A percentile compares a stretch with the other conserved stretches of the same genome.
Evolutionary conservation across 2,329 filamentous ascomycete species (phyloP).

Genomic region (Epichloe sibirici): DNA sequence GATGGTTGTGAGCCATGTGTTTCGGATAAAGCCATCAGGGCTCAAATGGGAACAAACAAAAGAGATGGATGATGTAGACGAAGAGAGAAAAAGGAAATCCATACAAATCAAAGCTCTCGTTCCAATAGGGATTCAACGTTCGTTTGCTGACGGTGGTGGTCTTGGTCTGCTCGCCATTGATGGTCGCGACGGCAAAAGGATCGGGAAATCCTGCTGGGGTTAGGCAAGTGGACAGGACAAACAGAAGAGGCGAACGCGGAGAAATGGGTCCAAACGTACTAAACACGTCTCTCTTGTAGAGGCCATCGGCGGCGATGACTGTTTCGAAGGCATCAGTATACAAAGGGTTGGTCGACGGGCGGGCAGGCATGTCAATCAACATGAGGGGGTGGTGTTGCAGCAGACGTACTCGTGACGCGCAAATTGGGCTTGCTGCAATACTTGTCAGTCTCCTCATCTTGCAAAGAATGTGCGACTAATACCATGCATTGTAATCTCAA

Average conservation of each 20-base stretch:
- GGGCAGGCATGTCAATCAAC: constrained; percentile 8
- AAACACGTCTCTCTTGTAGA: constrained; percentile 99
- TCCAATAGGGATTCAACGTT: constrained; percentile 99
- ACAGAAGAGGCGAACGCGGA: not conserved
- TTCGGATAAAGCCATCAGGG: not conserved
- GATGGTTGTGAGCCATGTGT: not conserved
- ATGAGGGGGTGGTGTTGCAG: constrained; percentile 10
- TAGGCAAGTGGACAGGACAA: constrained; percentile 11
- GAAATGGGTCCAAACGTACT: constrained; percentile 47
- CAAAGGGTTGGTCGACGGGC: constrained; percentile 3
- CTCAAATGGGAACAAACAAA: not conserved
- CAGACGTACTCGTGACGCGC: constrained; percentile 73
- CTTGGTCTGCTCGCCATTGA: constrained; percentile 95
- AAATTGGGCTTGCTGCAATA: constrained; percentile 64
- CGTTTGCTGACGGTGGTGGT: constrained; percentile 97
- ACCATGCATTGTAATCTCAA: not conserved
- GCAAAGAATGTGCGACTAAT: not conserved
- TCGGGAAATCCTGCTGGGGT: constrained; percentile 72
- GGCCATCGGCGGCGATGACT: constrained; percentile 97
- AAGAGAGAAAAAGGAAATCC: constrained; percentile 19
- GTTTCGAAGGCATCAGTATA: constrained; percentile 24
- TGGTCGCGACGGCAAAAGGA: constrained; percentile 91
- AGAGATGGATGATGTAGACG: not conserved
- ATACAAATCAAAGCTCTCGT: constrained; percentile 97
- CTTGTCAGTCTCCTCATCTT: constrained; percentile 18